Conservation (phyloP, 139 green algal genomes). For the Yamagishiella unicocca region DNA sequence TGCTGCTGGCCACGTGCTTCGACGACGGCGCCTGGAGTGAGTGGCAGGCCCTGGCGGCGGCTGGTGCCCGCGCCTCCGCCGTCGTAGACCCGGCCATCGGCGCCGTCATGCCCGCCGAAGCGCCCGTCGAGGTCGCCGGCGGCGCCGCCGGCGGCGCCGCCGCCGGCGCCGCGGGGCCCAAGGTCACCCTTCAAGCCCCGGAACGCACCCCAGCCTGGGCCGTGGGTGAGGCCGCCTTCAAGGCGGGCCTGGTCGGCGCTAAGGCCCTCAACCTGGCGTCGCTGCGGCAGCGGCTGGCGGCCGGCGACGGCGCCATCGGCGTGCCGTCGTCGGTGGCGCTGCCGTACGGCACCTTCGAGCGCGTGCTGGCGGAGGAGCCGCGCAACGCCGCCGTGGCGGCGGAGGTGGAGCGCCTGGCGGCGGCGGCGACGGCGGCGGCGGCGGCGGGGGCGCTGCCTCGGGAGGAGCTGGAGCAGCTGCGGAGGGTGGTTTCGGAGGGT, state of each 20-base stretch:
- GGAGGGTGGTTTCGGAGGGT: conserved; percentile 32
- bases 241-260: conserved; percentile 74
- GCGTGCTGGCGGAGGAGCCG: conserved; percentile 64
- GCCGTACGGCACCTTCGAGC: conserved; percentile 91
- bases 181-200: conserved; percentile 49
- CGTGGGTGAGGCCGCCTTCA: conserved; percentile 68
- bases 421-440: conserved; percentile 35
- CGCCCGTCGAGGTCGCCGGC: background rate
- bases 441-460: conserved; percentile 37
- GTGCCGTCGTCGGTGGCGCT: conserved; percentile 73
- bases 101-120: conserved; percentile 27
- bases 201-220: conserved; percentile 33
- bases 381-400: conserved; percentile 63
- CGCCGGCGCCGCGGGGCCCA: background rate
- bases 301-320: background rate
- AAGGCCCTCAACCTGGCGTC: conserved; percentile 84
- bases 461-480: conserved; percentile 32
- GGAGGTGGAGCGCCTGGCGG: conserved; percentile 44
- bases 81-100: conserved; percentile 24
- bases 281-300: conserved; percentile 38
- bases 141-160: background rate
- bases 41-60: background rate
- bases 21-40: conserved; percentile 69
- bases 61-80: background rate
- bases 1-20: conserved; percentile 87